Evolutionary conservation across 1,139 yeast species (phyloP), one percentile per base, ranked within the genome.

Genomic region (Eremothecium gossypii): DNA sequence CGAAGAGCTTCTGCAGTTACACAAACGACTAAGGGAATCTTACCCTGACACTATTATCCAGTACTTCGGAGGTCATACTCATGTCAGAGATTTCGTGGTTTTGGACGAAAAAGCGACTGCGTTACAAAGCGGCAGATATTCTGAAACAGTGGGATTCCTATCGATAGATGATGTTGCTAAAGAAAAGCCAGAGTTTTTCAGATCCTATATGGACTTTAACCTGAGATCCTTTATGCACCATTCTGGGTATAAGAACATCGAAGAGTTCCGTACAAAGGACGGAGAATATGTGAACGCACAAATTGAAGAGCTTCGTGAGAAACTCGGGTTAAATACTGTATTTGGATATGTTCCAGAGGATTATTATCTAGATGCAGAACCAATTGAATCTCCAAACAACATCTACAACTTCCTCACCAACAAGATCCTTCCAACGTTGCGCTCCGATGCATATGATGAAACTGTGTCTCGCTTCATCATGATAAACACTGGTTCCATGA

Each of bases 51-150:
- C 74, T 0, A 70, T 79, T 1, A 83, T 91, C 40, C 95, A 86
- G 56, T 83, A 83, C 57, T 80, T 91, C 60, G 97, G 97, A 1
- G 98, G 97, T 0, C 98, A 91, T 63, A 79, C 94, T 33, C 98
- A 91, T 60, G 78, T 91, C 31, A 70, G 98, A 48, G 97, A 91
- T 63, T 89, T 81, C 60, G 71, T 75, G 5, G 68, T 77, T 4
- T 70, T 77, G 46, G 98, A 91, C 58, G 64, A 67, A 1, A 67
- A 66, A 42, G 75, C 93, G 27, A 77, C 85, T 0, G 96, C 81
- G 0, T 62, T 91, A 26, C 95, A 89, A 63, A 83, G 95, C 54
- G 98, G 98, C 0, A 70, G 96, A 41, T 91, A 83, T 55, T 76
- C 95, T 56, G 98, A 91, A 60, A 89, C 97, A 0, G 73, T 84